A percentile compares a stretch with the other conserved stretches of the same genome.
Conservation (phyloP, 805 yeast species). For the Torulaspora indica region DNA sequence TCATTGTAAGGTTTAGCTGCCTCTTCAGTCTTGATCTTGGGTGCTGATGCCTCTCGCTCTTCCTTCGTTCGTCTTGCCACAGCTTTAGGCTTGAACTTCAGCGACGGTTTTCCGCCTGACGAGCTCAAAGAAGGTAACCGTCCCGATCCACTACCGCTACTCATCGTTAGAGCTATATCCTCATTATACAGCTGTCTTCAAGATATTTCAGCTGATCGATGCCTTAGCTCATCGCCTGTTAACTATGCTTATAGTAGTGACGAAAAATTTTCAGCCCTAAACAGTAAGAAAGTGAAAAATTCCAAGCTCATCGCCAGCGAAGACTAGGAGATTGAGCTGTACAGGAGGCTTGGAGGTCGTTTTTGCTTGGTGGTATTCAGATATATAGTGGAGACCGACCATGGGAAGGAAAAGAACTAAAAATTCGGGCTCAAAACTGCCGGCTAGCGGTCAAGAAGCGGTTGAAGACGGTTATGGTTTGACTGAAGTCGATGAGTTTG, state of each 20-base stretch:
- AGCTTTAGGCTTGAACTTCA: conserved; percentile 80
- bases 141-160: conserved; percentile 23
- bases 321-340: not conserved
- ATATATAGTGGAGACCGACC: not conserved
- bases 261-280: conserved; percentile 14
- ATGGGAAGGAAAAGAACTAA: conserved; percentile 20
- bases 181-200: not conserved
- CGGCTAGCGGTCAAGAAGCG: conserved; percentile 7
- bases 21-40: conserved; percentile 40
- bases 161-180: conserved; percentile 7
- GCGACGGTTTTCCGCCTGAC: conserved; percentile 42
- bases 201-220: not conserved
- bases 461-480: conserved; percentile 42
- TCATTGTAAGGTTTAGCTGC: conserved; percentile 11
- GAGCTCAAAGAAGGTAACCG: conserved; percentile 35
- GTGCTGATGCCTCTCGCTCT: conserved; percentile 76
- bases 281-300: conserved; percentile 4
- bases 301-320: conserved; percentile 25
- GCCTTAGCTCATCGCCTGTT: conserved; percentile 12
- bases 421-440: conserved; percentile 23
- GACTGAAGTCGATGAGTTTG: conserved; percentile 67
- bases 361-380: not conserved
- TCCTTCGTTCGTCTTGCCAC: conserved; percentile 81
- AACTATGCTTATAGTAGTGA: conserved; percentile 1
- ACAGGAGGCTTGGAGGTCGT: too few relatives aligned